Evolutionary conservation across 345 rosid species (phyloP).

Genomic region (Populus deltoides): DNA sequence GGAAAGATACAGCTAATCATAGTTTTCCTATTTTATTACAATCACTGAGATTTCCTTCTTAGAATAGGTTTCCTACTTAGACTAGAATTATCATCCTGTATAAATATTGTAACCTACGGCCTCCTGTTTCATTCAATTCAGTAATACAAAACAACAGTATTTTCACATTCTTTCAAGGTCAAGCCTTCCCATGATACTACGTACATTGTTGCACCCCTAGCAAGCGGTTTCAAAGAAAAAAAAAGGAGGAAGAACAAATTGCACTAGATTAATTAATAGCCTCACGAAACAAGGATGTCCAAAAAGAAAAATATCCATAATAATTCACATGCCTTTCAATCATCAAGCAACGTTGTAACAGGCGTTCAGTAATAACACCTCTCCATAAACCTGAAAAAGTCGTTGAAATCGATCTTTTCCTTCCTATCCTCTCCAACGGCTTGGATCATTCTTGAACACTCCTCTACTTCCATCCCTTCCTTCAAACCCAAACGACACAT

Average conservation of each 20-base stretch:
- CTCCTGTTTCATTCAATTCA: too few species aligned
- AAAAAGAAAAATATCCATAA: neutral
- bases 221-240: too few species aligned
- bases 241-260: neutral
- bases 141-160: too few species aligned
- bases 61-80: too few species aligned
- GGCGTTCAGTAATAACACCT: neutral
- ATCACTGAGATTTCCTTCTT: too few species aligned
- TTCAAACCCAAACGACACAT: constrained; percentile 9
- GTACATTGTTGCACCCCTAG: too few species aligned
- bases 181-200: too few species aligned
- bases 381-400: constrained; percentile 8
- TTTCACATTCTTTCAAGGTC: too few species aligned
- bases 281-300: neutral
- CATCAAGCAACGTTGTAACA: neutral
- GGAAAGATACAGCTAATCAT: too few species aligned
- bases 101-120: too few species aligned
- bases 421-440: neutral
- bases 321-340: neutral
- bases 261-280: neutral
- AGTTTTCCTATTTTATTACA: too few species aligned
- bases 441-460: constrained; percentile 8
- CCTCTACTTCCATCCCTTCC: constrained; percentile 1
- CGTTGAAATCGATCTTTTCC: constrained; percentile 7
- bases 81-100: too few species aligned